Evolutionary conservation across 2,329 filamentous ascomycete species (phyloP).

Genomic region (Clarireedia homoeocarpa): DNA sequence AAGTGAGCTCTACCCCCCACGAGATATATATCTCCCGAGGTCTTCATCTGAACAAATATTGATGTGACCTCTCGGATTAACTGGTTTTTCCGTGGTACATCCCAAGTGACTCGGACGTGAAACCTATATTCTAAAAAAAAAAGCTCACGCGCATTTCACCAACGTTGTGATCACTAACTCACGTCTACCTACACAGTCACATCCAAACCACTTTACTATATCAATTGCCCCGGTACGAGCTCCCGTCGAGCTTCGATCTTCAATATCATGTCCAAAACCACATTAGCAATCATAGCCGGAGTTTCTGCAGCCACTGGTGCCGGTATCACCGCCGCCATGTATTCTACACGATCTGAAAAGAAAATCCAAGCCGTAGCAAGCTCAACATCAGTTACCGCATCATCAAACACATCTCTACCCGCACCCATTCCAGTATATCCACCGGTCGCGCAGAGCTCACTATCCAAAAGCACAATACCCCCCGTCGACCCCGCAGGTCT

Average conservation of each 20-base stretch:
- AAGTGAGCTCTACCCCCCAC: too few relatives aligned
- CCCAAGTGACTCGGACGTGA: conserved; percentile 3
- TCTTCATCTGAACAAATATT: background rate
- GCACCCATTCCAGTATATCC: conserved; percentile 25
- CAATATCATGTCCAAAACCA: conserved; percentile 65
- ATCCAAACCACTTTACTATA: conserved; percentile 3
- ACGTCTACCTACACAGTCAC: background rate
- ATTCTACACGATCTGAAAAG: conserved; percentile 46
- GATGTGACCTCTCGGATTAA: conserved; percentile 1
- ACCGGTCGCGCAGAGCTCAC: conserved; percentile 11
- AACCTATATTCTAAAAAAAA: conserved; percentile 5
- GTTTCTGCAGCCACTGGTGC: conserved; percentile 71
- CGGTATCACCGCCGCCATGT: conserved; percentile 62
- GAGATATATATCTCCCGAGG: too few relatives aligned
- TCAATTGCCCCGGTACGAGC: background rate
- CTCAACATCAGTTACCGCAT: conserved; percentile 17
- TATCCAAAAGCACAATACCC: conserved; percentile 28
- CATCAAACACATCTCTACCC: conserved; percentile 19
- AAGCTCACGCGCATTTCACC: conserved; percentile 8
- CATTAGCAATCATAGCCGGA: conserved; percentile 66
- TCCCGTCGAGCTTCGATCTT: conserved; percentile 4
- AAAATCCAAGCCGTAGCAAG: conserved; percentile 30
- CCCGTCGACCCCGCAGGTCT: conserved; percentile 68
- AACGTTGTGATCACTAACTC: conserved; percentile 8
- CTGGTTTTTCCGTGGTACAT: background rate